Conservation (phyloP, 352 stramenopile species). For the Lagenidium giganteum region DNA sequence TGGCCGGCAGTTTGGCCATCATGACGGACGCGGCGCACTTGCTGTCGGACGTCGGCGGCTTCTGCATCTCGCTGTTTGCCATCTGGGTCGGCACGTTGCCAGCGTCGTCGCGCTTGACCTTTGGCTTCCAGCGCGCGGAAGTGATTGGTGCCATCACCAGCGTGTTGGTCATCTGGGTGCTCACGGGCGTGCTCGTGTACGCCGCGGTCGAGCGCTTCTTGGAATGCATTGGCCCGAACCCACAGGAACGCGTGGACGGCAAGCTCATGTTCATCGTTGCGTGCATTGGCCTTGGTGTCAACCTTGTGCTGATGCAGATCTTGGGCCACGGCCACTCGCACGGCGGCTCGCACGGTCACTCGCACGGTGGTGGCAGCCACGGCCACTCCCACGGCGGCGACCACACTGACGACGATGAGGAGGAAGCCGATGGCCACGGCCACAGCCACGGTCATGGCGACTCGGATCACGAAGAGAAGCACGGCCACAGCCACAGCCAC, state of each 20-base stretch:
- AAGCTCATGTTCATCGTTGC: constrained; percentile 95
- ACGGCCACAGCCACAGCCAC: constrained; percentile 27
- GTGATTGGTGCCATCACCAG: constrained; percentile 93
- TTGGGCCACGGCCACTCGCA: constrained; percentile 74
- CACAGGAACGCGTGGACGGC: constrained; percentile 86
- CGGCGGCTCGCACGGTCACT: constrained; percentile 35
- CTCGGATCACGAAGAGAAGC: constrained; percentile 9
- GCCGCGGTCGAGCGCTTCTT: constrained; percentile 86
- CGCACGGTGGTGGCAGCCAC: constrained; percentile 16
- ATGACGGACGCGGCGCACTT: constrained; percentile 86
- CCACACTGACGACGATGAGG: constrained; percentile 12
- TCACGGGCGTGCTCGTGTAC: constrained; percentile 90
- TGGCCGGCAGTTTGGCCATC: constrained; percentile 92
- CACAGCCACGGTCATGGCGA: constrained; percentile 30
- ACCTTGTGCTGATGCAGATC: constrained; percentile 91
- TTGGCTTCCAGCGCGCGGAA: constrained; percentile 93
- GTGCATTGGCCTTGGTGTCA: constrained; percentile 91
- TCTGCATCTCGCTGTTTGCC: constrained; percentile 73
- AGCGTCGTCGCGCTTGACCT: constrained; percentile 83
- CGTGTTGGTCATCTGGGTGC: constrained; percentile 91
- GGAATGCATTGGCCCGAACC: constrained; percentile 62
- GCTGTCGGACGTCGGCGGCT: constrained; percentile 66
- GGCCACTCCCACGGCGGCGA: constrained; percentile 21
- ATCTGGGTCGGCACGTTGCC: constrained; percentile 68
- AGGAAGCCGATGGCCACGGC: constrained; percentile 11